Percentiles rank a stretch among this genome's conserved stretches.
Conservation (phyloP, 2,329 filamentous ascomycete genomes). For the Ceratocystis variospora region DNA sequence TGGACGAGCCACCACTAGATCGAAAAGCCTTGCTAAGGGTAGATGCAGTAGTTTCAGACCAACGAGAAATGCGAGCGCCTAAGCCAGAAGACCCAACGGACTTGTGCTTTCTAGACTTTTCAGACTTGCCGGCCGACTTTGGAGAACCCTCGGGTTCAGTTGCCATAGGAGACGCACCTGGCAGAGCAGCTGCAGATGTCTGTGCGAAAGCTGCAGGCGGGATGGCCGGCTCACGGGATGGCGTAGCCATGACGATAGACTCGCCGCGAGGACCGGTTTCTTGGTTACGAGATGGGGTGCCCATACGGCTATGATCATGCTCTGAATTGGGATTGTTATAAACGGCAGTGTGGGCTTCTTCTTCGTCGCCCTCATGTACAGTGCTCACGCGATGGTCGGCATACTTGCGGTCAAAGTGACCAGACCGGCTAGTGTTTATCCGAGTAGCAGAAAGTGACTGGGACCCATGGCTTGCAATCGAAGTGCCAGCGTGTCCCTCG, state of each 20-base stretch:
- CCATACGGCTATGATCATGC: constrained; percentile 25
- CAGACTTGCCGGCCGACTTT: constrained; percentile 33
- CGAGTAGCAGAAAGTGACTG: constrained; percentile 7
- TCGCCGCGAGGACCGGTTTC: constrained; percentile 15
- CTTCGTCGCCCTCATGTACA: constrained; percentile 70
- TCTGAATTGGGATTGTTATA: constrained; percentile 34
- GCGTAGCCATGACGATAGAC: constrained; percentile 13
- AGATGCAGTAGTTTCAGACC: constrained; percentile 92
- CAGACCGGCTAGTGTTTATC: constrained; percentile 55
- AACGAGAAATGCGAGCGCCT: constrained; percentile 88
- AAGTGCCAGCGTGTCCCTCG: constrained; percentile 20
- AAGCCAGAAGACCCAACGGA: constrained; percentile 63
- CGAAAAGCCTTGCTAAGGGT: constrained; percentile 69
- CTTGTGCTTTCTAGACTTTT: constrained; percentile 78
- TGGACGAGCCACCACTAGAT: constrained; percentile 41
- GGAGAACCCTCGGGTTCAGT: constrained; percentile 71
- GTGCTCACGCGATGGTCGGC: constrained; percentile 80
- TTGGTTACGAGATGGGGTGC: constrained; percentile 3
- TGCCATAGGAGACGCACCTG: constrained; percentile 21
- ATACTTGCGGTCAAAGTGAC: constrained; percentile 47
- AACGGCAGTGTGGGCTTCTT: constrained; percentile 31
- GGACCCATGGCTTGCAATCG: constrained; percentile 38
- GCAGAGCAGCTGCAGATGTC: neutral
- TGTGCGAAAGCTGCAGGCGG: constrained; percentile 8
- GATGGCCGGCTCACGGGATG: constrained; percentile 12